Conservation (phyloP, 306 rosid genomes). For the Dryas drummondii region DNA sequence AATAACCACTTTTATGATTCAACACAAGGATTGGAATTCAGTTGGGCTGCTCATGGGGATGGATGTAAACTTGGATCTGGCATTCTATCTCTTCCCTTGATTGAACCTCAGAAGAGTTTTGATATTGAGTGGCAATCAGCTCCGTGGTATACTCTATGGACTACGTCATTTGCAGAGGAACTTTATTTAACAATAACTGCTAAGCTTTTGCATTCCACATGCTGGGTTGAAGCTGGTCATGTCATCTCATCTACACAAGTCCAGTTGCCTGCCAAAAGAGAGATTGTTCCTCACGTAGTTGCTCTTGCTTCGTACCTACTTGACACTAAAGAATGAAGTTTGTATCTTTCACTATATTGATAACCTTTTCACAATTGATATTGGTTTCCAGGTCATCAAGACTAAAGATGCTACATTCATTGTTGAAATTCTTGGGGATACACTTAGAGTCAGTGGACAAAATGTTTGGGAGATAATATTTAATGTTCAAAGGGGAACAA, state of each 20-base stretch:
- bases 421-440: slow-evolving; percentile 53
- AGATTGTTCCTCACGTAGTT: slow-evolving; percentile 54
- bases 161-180: slow-evolving; percentile 59
- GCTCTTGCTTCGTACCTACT: slow-evolving; percentile 9
- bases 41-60: slow-evolving; percentile 76
- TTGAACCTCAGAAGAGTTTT: slow-evolving; percentile 62
- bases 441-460: slow-evolving; percentile 49
- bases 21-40: slow-evolving; percentile 74
- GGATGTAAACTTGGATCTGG: slow-evolving; percentile 74
- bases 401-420: slow-evolving; percentile 36
- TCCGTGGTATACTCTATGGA: slow-evolving; percentile 73
- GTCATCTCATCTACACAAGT: slow-evolving; percentile 72
- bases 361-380: slow-evolving; percentile 14
- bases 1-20: slow-evolving; percentile 73
- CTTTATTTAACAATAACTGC: slow-evolving; percentile 53
- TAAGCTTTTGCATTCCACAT: slow-evolving; percentile 63
- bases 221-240: slow-evolving; percentile 90
- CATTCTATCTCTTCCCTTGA: slow-evolving; percentile 49
- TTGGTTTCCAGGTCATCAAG: slow-evolving; percentile 57
- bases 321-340: slow-evolving; percentile 8
- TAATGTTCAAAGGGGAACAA: slow-evolving; percentile 60
- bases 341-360: slow-evolving; percentile 19
- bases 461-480: slow-evolving; percentile 71
- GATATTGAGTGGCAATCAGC: slow-evolving; percentile 60
- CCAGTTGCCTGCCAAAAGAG: slow-evolving; percentile 66